These are phyloP conservation scores for Fusarium sp. DNA, from an alignment of 2,329 filamentous ascomycete species.

Conservation along the genomic window DNA sequence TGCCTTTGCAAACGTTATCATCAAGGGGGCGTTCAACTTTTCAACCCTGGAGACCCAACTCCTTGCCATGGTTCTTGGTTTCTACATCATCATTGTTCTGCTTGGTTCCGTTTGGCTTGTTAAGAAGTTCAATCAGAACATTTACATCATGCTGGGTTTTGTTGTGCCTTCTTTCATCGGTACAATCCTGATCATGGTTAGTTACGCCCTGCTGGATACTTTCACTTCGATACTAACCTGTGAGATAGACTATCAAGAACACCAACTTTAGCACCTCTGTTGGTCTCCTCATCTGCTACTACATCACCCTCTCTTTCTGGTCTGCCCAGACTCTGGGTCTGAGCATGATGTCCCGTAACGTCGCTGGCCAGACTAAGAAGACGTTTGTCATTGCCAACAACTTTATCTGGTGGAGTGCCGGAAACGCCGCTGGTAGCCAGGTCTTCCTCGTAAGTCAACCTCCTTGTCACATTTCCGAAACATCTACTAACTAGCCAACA, in stretches of 20 bases:
- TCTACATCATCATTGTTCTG: conserved; percentile 78
- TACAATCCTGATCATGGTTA: conserved; percentile 75
- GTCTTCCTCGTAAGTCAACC: conserved; percentile 16
- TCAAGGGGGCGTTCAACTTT: conserved; percentile 75
- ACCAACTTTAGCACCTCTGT: conserved; percentile 68
- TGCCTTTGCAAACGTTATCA: conserved; percentile 80
- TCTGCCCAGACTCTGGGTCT: conserved; percentile 76
- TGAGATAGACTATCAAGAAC: conserved; percentile 66
- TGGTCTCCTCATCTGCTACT: conserved; percentile 79
- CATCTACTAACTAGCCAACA: background rate
- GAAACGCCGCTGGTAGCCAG: conserved; percentile 70
- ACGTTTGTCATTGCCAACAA: conserved; percentile 75
- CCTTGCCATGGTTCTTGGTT: conserved; percentile 79
- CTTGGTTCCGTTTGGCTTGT: conserved; percentile 75
- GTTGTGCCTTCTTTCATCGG: conserved; percentile 78
- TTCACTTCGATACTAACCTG: background rate
- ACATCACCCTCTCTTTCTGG: conserved; percentile 83
- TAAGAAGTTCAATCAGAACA: conserved; percentile 76
- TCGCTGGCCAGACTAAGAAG: conserved; percentile 82
- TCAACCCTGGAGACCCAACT: conserved; percentile 75
- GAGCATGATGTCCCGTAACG: conserved; percentile 76
- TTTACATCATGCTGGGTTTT: conserved; percentile 74
- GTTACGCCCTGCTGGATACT: background rate
- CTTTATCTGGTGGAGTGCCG: conserved; percentile 76
- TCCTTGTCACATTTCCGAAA: background rate